Conservation (phyloP, 2,329 filamentous ascomycete species). For the Tricladium varicosporioides region DNA sequence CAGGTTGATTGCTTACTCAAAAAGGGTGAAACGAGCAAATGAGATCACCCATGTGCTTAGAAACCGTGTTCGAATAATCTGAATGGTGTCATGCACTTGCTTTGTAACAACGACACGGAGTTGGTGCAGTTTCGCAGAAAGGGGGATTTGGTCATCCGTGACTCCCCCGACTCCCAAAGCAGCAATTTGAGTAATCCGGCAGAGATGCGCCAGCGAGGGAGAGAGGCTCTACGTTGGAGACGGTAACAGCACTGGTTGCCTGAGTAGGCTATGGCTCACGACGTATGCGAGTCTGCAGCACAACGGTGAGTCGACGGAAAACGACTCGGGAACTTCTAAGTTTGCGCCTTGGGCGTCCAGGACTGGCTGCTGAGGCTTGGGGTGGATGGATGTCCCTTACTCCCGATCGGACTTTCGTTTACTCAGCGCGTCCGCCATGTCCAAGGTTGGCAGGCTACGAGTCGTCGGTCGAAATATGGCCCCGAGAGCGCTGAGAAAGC, state of each 20-base stretch:
- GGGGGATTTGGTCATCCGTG: background rate
- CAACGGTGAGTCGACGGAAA: background rate
- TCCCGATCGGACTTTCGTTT: background rate
- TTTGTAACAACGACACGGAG: slow-evolving; percentile 3
- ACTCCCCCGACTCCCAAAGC: background rate
- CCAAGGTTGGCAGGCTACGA: background rate
- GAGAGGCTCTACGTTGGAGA: too few species aligned
- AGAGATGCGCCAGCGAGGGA: too few species aligned
- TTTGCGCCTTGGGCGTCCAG: too few species aligned
- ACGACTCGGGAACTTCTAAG: too few species aligned
- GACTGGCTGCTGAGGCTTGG: background rate
- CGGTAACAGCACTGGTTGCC: background rate
- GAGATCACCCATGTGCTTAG: background rate
- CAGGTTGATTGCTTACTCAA: background rate
- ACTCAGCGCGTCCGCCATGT: background rate
- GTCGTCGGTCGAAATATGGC: slow-evolving; percentile 1
- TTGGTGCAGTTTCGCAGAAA: background rate
- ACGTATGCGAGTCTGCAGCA: too few species aligned
- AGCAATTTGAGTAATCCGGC: slow-evolving; percentile 1
- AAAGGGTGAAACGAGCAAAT: background rate
- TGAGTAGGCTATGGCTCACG: background rate
- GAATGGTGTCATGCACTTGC: slow-evolving; percentile 3
- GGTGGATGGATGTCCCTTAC: background rate
- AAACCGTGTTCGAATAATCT: background rate
- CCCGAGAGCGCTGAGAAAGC: slow-evolving; percentile 2